phyloP scores from a whole-genome alignment of 805 yeast species.

The Komagataella pseudopastoris region DNA sequence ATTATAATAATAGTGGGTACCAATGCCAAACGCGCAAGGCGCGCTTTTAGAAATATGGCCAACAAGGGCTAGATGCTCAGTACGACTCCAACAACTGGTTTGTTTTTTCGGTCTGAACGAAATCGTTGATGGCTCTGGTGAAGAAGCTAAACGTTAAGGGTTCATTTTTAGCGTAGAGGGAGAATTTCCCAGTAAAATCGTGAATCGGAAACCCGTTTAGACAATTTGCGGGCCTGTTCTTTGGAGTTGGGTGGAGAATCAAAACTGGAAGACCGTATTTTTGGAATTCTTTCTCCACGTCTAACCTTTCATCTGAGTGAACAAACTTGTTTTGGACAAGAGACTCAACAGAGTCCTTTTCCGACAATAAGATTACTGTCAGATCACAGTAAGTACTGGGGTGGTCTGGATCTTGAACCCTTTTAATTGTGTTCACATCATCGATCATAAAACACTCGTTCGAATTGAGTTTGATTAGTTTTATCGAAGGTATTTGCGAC shows the following conservation, averaged over 20 bases:
- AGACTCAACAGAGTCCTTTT: constrained; percentile 1
- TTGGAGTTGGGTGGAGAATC: constrained; percentile 8
- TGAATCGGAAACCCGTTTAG: constrained; percentile 10
- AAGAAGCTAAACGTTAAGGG: background rate
- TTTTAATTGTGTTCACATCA: constrained; percentile 2
- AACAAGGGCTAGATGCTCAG: background rate
- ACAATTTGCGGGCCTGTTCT: constrained; percentile 5
- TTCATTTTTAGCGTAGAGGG: constrained; percentile 1
- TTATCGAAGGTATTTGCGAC: constrained; percentile 9
- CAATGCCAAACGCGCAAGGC: constrained; percentile 2
- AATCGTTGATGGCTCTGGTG: background rate
- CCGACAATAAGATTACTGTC: constrained; percentile 9
- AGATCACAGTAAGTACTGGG: constrained; percentile 2
- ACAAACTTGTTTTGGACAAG: background rate
- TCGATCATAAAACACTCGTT: constrained; percentile 6
- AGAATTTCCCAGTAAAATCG: constrained; percentile 5
- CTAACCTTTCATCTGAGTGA: constrained; percentile 1
- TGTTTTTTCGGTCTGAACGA: background rate
- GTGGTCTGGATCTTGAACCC: background rate
- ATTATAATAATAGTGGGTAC: constrained; percentile 6
- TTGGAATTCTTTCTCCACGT: constrained; percentile 6
- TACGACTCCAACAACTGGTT: background rate
- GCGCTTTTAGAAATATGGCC: background rate
- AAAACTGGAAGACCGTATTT: constrained; percentile 8
- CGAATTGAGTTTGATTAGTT: constrained; percentile 9